phyloP scores from a whole-genome alignment of 805 yeast genomes.

The Teunomyces cretensis region DNA sequence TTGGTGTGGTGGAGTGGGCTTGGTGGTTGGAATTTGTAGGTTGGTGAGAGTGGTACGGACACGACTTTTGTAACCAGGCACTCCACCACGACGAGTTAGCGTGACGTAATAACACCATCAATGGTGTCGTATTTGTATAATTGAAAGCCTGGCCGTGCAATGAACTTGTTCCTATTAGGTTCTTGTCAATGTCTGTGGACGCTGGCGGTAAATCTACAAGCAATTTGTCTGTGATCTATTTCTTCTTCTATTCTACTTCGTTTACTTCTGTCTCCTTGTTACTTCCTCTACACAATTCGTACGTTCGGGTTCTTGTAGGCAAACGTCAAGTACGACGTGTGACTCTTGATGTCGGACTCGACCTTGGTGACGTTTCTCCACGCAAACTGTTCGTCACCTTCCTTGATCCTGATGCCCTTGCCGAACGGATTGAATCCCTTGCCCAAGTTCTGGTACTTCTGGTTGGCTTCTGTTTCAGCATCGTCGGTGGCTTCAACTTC shows the following conservation, averaged over 20 bases:
- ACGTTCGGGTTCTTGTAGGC: constrained; percentile 50
- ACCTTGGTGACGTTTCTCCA: constrained; percentile 86
- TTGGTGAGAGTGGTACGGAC: constrained; percentile 1
- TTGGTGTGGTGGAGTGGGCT: constrained; percentile 1
- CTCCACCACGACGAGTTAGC: too few relatives aligned
- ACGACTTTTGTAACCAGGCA: background rate
- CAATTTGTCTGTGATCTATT: too few relatives aligned
- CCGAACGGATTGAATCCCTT: constrained; percentile 90
- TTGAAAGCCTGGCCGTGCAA: too few relatives aligned
- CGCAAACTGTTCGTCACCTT: constrained; percentile 76
- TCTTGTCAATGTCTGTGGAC: too few relatives aligned
- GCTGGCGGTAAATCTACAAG: too few relatives aligned
- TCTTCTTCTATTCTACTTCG: background rate
- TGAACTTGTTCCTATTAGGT: too few relatives aligned
- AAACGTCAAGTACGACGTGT: constrained; percentile 91
- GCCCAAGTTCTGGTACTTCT: constrained; percentile 35
- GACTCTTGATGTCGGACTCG: constrained; percentile 86
- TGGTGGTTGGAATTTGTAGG: constrained; percentile 2
- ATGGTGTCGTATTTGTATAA: too few relatives aligned
- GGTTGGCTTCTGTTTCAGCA: constrained; percentile 11
- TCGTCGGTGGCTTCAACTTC: constrained; percentile 11
- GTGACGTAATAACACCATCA: too few relatives aligned
- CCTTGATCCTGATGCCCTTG: constrained; percentile 76
- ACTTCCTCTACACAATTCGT: background rate
- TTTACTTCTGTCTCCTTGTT: background rate